Conservation (phyloP, 2,329 filamentous ascomycete species). For the Metarhizium anisopliae region DNA sequence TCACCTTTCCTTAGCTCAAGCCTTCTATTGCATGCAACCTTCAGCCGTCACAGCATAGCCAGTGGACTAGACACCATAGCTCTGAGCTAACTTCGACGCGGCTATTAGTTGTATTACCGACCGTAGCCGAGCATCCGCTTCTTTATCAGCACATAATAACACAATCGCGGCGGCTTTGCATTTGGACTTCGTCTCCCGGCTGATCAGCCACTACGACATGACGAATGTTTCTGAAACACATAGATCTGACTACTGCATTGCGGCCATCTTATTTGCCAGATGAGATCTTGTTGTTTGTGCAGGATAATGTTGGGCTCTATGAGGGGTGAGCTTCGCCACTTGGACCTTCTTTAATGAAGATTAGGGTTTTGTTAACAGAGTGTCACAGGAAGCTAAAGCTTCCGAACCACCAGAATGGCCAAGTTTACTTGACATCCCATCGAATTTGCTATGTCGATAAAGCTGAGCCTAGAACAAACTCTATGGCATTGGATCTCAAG, state of each 20-base stretch:
- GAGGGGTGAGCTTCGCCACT: constrained; percentile 62
- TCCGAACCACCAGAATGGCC: constrained; percentile 85
- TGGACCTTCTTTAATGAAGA: neutral
- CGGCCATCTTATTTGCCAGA: constrained; percentile 87
- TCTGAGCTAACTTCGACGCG: neutral
- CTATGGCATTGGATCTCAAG: constrained; percentile 77
- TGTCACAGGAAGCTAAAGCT: constrained; percentile 83
- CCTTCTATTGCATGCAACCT: neutral
- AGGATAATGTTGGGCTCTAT: constrained; percentile 95
- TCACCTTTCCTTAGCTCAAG: neutral
- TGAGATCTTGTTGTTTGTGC: constrained; percentile 91
- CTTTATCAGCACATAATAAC: neutral
- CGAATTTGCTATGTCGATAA: constrained; percentile 93
- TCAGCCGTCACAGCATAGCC: neutral
- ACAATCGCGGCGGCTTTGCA: neutral
- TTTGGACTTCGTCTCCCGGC: constrained; percentile 3
- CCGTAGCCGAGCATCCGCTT: neutral
- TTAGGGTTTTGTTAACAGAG: constrained; percentile 1
- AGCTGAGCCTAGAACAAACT: constrained; percentile 73
- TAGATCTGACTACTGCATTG: constrained; percentile 93
- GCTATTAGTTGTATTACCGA: neutral
- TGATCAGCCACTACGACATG: constrained; percentile 29
- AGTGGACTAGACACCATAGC: neutral
- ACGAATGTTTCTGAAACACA: constrained; percentile 95
- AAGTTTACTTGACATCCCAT: constrained; percentile 94